A percentile compares a stretch with the other conserved stretches of the same genome.
Evolutionary conservation across 2,329 filamentous ascomycete species (phyloP).

Genomic region (Penicillium sp.): DNA sequence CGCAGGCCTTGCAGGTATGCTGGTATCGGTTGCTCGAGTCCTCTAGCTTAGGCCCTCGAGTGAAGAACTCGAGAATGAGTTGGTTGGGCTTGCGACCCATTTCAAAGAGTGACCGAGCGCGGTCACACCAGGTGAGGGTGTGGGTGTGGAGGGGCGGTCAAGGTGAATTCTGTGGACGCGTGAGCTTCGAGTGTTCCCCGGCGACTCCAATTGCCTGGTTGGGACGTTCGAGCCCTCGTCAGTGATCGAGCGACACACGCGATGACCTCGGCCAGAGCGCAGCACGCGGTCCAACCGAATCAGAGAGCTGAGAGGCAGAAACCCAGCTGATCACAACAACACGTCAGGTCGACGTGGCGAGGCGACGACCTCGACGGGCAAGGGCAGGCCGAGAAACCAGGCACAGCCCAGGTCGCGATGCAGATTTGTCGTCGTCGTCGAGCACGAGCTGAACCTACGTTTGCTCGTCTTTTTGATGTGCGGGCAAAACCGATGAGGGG

Average conservation of each 20-base stretch:
- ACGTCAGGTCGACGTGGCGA: constrained; percentile 4
- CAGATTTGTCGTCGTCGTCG: background rate
- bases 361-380: constrained; percentile 9
- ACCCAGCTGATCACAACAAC: constrained; percentile 6
- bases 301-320: constrained; percentile 2
- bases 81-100: constrained; percentile 86
- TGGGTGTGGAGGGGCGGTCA: background rate
- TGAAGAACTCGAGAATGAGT: constrained; percentile 85
- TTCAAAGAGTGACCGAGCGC: constrained; percentile 28
- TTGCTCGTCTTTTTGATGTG: constrained; percentile 17
- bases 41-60: constrained; percentile 80
- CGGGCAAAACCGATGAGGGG: constrained; percentile 41
- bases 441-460: constrained; percentile 3
- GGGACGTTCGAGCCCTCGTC: background rate
- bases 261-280: constrained; percentile 8
- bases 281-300: constrained; percentile 2
- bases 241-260: background rate
- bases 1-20: constrained; percentile 86
- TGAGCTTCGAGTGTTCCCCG: background rate
- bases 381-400: constrained; percentile 8
- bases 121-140: background rate
- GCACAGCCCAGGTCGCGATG: constrained; percentile 15
- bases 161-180: constrained; percentile 10
- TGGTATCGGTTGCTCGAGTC: constrained; percentile 91
- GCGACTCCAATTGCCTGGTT: constrained; percentile 3